These are phyloP conservation scores for Sporisorium graminicola DNA, from an alignment of 1,284 basidiomycete species.

Conservation along the genomic window DNA sequence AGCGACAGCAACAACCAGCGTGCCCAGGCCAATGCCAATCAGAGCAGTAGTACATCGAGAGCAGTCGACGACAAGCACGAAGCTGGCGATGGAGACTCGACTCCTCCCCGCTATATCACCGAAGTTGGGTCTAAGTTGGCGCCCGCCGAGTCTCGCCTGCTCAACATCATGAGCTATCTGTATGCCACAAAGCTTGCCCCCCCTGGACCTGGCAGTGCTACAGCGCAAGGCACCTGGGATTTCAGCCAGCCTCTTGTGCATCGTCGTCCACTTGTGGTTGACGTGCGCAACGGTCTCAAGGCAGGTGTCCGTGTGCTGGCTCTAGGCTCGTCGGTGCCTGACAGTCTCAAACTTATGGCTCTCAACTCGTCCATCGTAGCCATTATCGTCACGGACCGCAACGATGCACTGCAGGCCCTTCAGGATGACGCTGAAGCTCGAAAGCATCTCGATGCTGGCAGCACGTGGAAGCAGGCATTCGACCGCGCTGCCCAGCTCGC, in stretches of 20 bases:
- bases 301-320: conserved; percentile 73
- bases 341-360: conserved; percentile 72
- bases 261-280: conserved; percentile 47
- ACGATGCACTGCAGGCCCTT: neutral
- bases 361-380: conserved; percentile 85
- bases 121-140: conserved; percentile 38
- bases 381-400: conserved; percentile 32
- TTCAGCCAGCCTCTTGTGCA: conserved; percentile 77
- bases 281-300: conserved; percentile 76
- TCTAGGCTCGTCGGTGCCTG: conserved; percentile 49
- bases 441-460: neutral
- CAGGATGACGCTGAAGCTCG: neutral
- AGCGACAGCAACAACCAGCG: neutral
- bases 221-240: conserved; percentile 74
- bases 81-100: conserved; percentile 28
- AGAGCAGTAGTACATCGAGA: conserved; percentile 5
- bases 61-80: conserved; percentile 8
- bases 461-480: conserved; percentile 45
- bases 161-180: conserved; percentile 59
- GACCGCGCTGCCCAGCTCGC: conserved; percentile 13
- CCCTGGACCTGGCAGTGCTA: neutral
- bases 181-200: conserved; percentile 39
- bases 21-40: neutral
- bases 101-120: conserved; percentile 38
- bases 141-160: conserved; percentile 51